Evolutionary conservation across 192 early-diverging fungal species (phyloP), one percentile per base, ranked within the genome.

Genomic region (Coemansia sp.): DNA sequence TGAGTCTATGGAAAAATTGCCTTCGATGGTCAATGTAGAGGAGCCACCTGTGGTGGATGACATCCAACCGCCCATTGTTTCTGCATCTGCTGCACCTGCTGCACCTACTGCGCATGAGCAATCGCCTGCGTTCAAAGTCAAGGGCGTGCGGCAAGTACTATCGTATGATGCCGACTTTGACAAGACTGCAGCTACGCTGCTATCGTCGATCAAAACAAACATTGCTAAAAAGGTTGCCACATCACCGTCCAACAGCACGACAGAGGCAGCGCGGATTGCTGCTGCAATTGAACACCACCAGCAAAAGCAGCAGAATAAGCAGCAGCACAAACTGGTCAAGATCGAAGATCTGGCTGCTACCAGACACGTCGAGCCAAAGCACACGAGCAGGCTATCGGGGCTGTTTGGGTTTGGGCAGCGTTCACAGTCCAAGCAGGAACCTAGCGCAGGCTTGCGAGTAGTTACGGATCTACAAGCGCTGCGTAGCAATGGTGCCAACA

Each of bases 261-360:
- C 68, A 3, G 54, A 53, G 12, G 65, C 60, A 29, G 64, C 63
- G 29, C 64, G 60, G 8, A 81, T 81, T 18, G 71, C 71, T 3
- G 78, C 72, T 2, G 78, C 78, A 11, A 81, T 81, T 29, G 78
- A 81, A 59, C 57, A 65, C 20, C 78, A 81, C 62, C 78, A 81
- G 62, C 66, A 68, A 54, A 60, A 59, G 55, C 67, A 80, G 54
- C 61, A 71, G 55, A 55, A 67, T 27, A 41, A 62, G 54, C 64
- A 69, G 19, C 54, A 56, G 20, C 60, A 26, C 12, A 39, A 43
- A 5, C 20, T 49, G 18, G 19, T 19, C 16, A 49, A 49, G 19
- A 9, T 20, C 2, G 54, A 56, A 7, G 54, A 56, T 2, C 18
- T 29, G 29, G 29, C 51, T 43, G 20, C 35, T n/a, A 7, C 47